Evolutionary conservation across 768 basidiomycete species (phyloP).

Genomic region (Leccinum obscurum): DNA sequence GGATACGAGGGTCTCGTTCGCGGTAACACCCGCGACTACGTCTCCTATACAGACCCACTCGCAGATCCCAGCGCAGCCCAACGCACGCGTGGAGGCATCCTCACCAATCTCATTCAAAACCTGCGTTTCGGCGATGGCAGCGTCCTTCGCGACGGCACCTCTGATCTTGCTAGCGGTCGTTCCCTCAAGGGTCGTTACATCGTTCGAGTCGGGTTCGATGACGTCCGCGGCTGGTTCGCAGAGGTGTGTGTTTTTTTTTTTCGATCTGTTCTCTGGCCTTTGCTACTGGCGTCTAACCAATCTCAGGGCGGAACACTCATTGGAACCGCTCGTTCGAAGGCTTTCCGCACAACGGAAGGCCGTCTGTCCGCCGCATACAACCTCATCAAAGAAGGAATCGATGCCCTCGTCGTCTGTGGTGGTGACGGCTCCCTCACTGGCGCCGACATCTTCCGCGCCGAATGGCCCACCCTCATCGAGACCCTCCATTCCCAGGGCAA

Average conservation of each 20-base stretch:
- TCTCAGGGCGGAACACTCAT: slow-evolving; percentile 89
- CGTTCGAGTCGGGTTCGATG: slow-evolving; percentile 96
- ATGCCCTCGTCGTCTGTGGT: slow-evolving; percentile 95
- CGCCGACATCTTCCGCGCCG: slow-evolving; percentile 88
- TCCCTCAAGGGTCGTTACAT: slow-evolving; percentile 91
- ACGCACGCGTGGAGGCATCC: slow-evolving; percentile 21
- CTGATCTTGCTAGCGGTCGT: slow-evolving; percentile 63
- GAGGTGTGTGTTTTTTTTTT: slow-evolving; percentile 52
- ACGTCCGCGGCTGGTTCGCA: slow-evolving; percentile 92
- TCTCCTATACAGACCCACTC: slow-evolving; percentile 29
- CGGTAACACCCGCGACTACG: slow-evolving; percentile 56
- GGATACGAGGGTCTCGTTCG: slow-evolving; percentile 97
- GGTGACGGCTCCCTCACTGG: slow-evolving; percentile 97
- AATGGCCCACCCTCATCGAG: slow-evolving; percentile 88
- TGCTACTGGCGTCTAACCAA: not conserved
- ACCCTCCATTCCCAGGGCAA: slow-evolving; percentile 68
- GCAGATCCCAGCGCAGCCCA: slow-evolving; percentile 26
- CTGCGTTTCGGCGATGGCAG: slow-evolving; percentile 82
- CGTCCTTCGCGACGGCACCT: slow-evolving; percentile 77
- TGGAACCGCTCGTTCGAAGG: slow-evolving; percentile 84
- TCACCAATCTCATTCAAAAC: slow-evolving; percentile 57
- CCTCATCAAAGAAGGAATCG: slow-evolving; percentile 94
- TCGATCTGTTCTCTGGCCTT: not conserved
- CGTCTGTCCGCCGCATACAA: slow-evolving; percentile 88
- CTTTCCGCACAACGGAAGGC: slow-evolving; percentile 87